Conservation (phyloP, 768 basidiomycete genomes). For the Austroboletus festivus region DNA sequence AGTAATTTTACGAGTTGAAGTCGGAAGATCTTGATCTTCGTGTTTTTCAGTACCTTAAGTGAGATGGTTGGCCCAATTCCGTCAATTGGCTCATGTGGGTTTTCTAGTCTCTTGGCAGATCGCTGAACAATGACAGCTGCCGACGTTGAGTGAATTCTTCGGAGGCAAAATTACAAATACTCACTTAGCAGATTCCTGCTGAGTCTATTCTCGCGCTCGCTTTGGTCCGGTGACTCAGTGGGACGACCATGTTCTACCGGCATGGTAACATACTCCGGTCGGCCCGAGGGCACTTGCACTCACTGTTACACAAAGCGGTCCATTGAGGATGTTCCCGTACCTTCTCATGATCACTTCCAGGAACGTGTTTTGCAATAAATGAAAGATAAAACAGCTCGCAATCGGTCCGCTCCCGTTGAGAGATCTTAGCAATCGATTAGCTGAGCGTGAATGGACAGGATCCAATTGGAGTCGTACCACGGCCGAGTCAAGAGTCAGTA, state of each 20-base stretch:
- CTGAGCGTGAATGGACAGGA: constrained; percentile 10
- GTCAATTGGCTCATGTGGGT: constrained; percentile 16
- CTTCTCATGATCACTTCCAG: constrained; percentile 40
- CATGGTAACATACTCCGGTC: not conserved
- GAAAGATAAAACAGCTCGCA: constrained; percentile 83
- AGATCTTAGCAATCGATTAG: constrained; percentile 46
- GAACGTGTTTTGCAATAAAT: constrained; percentile 48
- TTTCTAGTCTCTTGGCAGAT: constrained; percentile 18
- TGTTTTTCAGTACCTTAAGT: constrained; percentile 62
- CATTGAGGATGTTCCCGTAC: constrained; percentile 60
- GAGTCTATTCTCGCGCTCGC: constrained; percentile 47
- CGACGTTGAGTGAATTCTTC: constrained; percentile 7
- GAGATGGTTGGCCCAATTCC: constrained; percentile 20
- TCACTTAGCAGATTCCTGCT: constrained; percentile 60
- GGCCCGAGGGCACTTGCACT: constrained; percentile 1
- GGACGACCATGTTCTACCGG: constrained; percentile 57
- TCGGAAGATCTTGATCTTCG: constrained; percentile 63
- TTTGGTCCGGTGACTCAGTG: constrained; percentile 31
- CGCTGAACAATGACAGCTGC: constrained; percentile 32
- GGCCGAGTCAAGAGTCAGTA: constrained; percentile 62
- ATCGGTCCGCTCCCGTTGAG: constrained; percentile 68
- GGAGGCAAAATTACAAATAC: constrained; percentile 9
- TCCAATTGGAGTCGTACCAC: constrained; percentile 39
- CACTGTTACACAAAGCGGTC: constrained; percentile 60
- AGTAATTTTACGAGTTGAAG: constrained; percentile 58